These are phyloP conservation scores for Fusarium domesticum DNA, from an alignment of 2,329 filamentous ascomycete genomes.

Conservation along the genomic window DNA sequence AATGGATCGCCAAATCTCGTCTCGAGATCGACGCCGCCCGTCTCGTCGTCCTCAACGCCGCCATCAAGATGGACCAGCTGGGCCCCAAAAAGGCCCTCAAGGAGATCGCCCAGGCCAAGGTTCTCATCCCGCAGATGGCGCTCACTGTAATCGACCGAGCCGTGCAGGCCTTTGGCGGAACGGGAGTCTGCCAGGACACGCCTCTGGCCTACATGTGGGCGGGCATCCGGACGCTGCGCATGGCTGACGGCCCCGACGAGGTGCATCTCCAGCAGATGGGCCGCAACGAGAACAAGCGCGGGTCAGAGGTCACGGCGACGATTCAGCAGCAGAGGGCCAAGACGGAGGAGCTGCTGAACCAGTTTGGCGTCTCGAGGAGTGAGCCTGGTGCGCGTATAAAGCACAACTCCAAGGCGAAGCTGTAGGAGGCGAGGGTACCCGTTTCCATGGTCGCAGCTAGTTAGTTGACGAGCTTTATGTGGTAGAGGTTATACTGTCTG, in stretches of 20 bases:
- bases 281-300: slow-evolving; percentile 73
- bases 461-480: no score
- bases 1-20: slow-evolving; percentile 88
- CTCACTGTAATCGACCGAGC: slow-evolving; percentile 90
- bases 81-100: slow-evolving; percentile 86
- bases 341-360: slow-evolving; percentile 62
- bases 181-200: slow-evolving; percentile 91
- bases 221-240: slow-evolving; percentile 72
- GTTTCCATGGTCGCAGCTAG: slow-evolving; percentile 4
- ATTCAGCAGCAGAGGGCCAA: slow-evolving; percentile 63
- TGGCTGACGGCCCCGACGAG: slow-evolving; percentile 95
- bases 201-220: slow-evolving; percentile 85
- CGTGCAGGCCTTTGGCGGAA: slow-evolving; percentile 87
- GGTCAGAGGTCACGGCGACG: slow-evolving; percentile 56
- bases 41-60: slow-evolving; percentile 87
- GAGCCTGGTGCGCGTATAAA: slow-evolving; percentile 54
- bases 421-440: slow-evolving; percentile 34
- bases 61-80: slow-evolving; percentile 86
- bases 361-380: slow-evolving; percentile 48
- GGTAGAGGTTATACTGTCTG: no score
- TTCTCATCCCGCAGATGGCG: slow-evolving; percentile 78
- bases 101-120: slow-evolving; percentile 94
- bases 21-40: slow-evolving; percentile 93
- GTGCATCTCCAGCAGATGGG: slow-evolving; percentile 84
- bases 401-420: slow-evolving; percentile 43